phyloP scores from a whole-genome alignment of 169 alveolate genomes.

The Plasmodium fragile region DNA sequence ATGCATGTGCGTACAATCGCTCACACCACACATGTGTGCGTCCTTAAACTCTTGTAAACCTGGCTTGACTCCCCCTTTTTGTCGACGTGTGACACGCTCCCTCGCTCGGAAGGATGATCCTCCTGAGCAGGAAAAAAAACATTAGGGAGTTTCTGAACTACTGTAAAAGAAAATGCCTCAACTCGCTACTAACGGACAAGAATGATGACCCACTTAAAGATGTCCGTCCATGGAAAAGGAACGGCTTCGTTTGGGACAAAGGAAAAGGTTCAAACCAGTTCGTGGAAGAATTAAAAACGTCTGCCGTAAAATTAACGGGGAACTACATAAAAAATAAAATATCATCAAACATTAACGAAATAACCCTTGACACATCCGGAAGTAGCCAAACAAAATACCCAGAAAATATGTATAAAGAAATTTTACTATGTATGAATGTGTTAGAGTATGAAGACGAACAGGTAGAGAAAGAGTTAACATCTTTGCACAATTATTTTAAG shows the following conservation, averaged over 20 bases:
- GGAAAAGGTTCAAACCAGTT: conserved; percentile 3
- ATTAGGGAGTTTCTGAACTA: conserved; percentile 20
- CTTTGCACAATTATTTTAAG: conserved; percentile 31
- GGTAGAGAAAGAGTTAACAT: conserved; percentile 42
- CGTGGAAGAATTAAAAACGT: conserved; percentile 5
- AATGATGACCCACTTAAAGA: conserved; percentile 8
- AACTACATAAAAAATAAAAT: conserved; percentile 14
- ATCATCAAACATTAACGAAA: not conserved
- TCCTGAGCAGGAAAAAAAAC: conserved; percentile 26
- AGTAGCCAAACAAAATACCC: not conserved
- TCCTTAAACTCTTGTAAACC: not conserved
- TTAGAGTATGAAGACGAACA: conserved; percentile 30
- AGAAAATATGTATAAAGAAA: conserved; percentile 20
- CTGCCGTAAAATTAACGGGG: conserved; percentile 14
- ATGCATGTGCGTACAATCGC: not conserved
- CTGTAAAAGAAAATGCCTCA: conserved; percentile 36
- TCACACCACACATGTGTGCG: not conserved
- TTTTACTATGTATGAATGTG: conserved; percentile 59
- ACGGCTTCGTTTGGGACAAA: not conserved
- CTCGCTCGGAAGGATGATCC: not conserved
- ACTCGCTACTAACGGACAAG: conserved; percentile 19
- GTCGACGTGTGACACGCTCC: not conserved
- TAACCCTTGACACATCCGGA: not conserved
- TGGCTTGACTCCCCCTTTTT: not conserved
- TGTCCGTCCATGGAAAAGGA: not conserved